These are phyloP conservation scores for Olyra latifolia DNA, from an alignment of 176 grass and related monocot genomes.

Conservation along the genomic window DNA sequence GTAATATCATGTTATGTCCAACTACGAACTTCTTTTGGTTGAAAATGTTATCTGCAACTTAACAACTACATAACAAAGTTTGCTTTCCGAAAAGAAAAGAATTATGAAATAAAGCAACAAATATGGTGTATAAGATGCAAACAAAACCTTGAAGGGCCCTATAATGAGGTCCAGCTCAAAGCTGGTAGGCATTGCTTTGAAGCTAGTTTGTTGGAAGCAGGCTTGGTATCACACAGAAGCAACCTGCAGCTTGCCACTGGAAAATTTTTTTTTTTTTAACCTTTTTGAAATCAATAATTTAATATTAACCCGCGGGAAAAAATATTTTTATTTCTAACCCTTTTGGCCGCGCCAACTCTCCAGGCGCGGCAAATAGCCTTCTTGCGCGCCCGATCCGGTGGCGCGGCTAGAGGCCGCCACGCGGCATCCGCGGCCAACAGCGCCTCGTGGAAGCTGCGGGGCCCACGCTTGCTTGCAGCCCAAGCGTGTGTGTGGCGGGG, in stretches of 20 bases:
- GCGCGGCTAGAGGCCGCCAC: too few relatives aligned
- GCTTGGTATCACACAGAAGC: slow-evolving; percentile 2
- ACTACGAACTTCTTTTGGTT: not conserved
- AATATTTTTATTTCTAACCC: too few relatives aligned
- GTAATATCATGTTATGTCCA: not conserved
- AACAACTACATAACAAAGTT: not conserved
- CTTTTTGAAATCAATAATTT: too few relatives aligned
- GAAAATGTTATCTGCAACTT: not conserved
- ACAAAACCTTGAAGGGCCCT: not conserved
- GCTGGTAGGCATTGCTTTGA: not conserved
- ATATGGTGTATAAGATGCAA: not conserved
- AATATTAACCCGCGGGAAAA: too few relatives aligned
- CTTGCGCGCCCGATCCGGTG: too few relatives aligned
- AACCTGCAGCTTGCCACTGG: slow-evolving; percentile 37
- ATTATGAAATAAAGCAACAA: slow-evolving; percentile 5
- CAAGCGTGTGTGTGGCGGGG: too few relatives aligned
- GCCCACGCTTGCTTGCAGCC: too few relatives aligned
- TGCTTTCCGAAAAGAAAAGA: not conserved
- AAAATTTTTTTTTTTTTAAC: too few relatives aligned
- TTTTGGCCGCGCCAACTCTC: too few relatives aligned
- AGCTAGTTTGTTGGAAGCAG: not conserved
- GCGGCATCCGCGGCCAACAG: too few relatives aligned
- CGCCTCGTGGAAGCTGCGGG: too few relatives aligned
- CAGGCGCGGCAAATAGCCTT: too few relatives aligned
- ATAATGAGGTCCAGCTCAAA: slow-evolving; percentile 28